Evolutionary conservation across 106 monocot species (phyloP).

Genomic region (Dactylorhiza incarnata): DNA sequence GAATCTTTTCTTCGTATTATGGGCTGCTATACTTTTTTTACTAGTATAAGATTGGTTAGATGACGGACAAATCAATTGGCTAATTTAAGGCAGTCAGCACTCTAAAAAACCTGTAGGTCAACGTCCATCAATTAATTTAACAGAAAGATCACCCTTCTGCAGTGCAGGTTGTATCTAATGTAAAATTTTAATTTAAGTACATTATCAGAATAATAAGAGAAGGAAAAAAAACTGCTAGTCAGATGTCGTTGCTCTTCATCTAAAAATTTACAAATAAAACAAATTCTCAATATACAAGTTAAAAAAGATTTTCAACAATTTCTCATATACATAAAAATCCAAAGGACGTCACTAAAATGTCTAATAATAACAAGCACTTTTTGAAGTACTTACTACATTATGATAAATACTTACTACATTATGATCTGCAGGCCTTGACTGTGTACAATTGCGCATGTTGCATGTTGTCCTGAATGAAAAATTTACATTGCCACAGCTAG

Average conservation of each 20-base stretch:
- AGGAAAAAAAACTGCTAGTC: not conserved
- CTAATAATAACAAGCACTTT: not conserved
- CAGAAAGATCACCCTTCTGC: not conserved
- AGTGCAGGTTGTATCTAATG: not conserved
- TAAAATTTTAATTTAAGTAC: not conserved
- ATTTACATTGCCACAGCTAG: slow-evolving; percentile 88
- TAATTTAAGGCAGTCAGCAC: not conserved
- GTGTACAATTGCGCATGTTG: slow-evolving; percentile 90
- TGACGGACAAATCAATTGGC: not conserved
- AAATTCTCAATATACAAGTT: not conserved
- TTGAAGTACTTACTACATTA: slow-evolving; percentile 34
- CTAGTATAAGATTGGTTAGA: not conserved
- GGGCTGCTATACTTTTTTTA: not conserved
- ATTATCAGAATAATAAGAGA: not conserved
- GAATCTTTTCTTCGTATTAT: not conserved
- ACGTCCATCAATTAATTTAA: not conserved
- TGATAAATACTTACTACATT: slow-evolving; percentile 60
- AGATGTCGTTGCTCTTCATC: not conserved
- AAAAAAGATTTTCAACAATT: not conserved
- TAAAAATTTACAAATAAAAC: not conserved
- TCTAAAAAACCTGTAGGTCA: not conserved
- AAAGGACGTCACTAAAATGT: not conserved
- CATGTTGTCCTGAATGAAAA: slow-evolving; percentile 94
- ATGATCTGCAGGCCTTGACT: slow-evolving; percentile 78
- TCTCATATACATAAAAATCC: slow-evolving; percentile 1